Percentiles rank a stretch among this genome's conserved stretches.
Conservation (phyloP, 306 rosid genomes). For the Alnus rubra region DNA sequence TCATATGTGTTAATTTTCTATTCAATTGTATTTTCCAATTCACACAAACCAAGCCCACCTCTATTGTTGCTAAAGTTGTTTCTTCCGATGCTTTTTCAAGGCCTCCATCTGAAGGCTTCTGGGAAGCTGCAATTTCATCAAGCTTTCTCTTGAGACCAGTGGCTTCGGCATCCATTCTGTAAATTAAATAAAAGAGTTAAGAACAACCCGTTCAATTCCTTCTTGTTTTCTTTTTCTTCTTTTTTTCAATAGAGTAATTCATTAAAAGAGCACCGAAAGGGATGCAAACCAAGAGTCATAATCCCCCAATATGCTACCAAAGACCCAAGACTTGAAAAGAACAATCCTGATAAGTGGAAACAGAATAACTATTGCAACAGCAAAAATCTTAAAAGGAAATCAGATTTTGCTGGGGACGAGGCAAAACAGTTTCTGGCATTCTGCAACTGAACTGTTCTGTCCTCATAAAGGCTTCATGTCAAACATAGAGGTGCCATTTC, state of each 20-base stretch:
- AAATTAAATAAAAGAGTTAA: slow-evolving; percentile 34
- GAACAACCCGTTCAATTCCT: background rate
- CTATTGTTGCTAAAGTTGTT: slow-evolving; percentile 60
- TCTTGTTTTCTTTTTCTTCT: background rate
- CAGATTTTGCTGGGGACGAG: background rate
- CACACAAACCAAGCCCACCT: slow-evolving; percentile 48
- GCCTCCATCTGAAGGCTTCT: slow-evolving; percentile 46
- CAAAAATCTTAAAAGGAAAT: background rate
- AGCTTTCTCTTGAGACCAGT: slow-evolving; percentile 70
- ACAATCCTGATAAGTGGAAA: background rate
- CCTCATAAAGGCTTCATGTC: background rate
- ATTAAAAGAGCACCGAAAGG: background rate
- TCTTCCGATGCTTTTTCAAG: slow-evolving; percentile 52
- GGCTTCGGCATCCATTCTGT: slow-evolving; percentile 83
- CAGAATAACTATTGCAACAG: background rate
- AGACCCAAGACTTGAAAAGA: background rate
- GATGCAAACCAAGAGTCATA: background rate
- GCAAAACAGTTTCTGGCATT: background rate
- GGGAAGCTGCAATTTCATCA: slow-evolving; percentile 49
- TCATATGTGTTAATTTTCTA: background rate
- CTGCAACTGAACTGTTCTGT: slow-evolving; percentile 1
- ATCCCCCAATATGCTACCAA: background rate
- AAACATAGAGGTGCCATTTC: background rate
- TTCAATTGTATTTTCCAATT: slow-evolving; percentile 11
- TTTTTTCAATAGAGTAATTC: background rate